These are phyloP conservation scores for Hibiscus tridactylites DNA, from an alignment of 345 rosid genomes.

Conservation along the genomic window DNA sequence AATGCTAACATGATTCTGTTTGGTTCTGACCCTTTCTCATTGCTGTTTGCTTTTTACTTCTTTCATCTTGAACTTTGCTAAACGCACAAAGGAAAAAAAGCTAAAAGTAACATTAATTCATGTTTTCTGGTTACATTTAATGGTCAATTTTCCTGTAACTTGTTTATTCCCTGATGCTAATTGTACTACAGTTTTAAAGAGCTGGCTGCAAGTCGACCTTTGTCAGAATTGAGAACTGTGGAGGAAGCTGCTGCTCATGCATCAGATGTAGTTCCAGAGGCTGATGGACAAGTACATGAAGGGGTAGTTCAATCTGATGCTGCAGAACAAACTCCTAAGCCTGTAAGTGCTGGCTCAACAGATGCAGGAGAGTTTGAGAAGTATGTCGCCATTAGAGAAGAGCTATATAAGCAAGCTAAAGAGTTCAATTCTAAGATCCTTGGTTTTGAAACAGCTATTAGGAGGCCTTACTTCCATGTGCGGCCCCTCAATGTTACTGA, in stretches of 20 bases:
- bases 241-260: slow-evolving; percentile 49
- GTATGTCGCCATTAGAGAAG: slow-evolving; percentile 78
- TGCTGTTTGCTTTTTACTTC: no score
- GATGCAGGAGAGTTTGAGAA: slow-evolving; percentile 92
- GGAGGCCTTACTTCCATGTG: slow-evolving; percentile 96
- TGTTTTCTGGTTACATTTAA: not conserved
- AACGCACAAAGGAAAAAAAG: not conserved
- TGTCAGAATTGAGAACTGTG: slow-evolving; percentile 68
- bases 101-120: not conserved
- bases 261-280: slow-evolving; percentile 32
- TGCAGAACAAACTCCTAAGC: slow-evolving; percentile 46
- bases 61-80: not conserved
- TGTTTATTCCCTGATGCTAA: slow-evolving; percentile 7
- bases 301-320: slow-evolving; percentile 51
- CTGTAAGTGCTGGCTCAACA: slow-evolving; percentile 62
- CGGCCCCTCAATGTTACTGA: slow-evolving; percentile 79
- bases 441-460: slow-evolving; percentile 94
- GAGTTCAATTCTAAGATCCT: slow-evolving; percentile 85
- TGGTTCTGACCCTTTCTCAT: not conserved
- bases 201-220: slow-evolving; percentile 65
- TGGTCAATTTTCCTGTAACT: not conserved
- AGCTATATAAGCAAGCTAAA: slow-evolving; percentile 82
- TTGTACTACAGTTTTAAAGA: slow-evolving; percentile 63
- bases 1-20: not conserved
- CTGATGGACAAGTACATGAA: slow-evolving; percentile 37